Percentiles rank a stretch among this genome's conserved stretches.
Conservation (phyloP, 75 land plant genomes). For the Selaginella tamariscina region DNA sequence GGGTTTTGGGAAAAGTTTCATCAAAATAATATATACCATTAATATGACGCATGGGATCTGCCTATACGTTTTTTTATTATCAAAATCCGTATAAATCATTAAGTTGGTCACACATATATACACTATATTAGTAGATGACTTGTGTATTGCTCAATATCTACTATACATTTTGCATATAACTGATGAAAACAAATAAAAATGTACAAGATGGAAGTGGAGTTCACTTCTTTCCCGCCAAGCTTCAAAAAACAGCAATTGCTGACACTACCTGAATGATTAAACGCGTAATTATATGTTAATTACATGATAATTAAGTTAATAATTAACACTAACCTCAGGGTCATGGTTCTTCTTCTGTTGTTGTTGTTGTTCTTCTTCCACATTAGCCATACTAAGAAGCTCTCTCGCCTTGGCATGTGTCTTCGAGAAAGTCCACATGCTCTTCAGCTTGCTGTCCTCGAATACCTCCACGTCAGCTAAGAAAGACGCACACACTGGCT, state of each 20-base stretch:
- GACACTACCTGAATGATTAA: neutral
- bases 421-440: neutral
- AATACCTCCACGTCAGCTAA: constrained; percentile 5
- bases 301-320: neutral
- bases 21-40: too few species aligned
- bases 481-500: neutral
- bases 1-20: too few species aligned
- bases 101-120: too few species aligned
- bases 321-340: neutral
- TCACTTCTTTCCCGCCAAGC: too few species aligned
- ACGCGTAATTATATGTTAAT: neutral
- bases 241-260: neutral
- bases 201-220: too few species aligned
- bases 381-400: neutral
- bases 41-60: too few species aligned
- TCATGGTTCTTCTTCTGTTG: neutral
- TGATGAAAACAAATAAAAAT: too few species aligned
- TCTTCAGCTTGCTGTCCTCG: neutral
- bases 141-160: too few species aligned
- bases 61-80: too few species aligned
- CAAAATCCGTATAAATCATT: too few species aligned
- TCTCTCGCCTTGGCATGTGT: neutral
- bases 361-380: neutral
- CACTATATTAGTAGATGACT: too few species aligned
- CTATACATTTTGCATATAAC: too few species aligned